Conservation (phyloP, 2,329 filamentous ascomycete genomes). For the Exophiala sideris region DNA sequence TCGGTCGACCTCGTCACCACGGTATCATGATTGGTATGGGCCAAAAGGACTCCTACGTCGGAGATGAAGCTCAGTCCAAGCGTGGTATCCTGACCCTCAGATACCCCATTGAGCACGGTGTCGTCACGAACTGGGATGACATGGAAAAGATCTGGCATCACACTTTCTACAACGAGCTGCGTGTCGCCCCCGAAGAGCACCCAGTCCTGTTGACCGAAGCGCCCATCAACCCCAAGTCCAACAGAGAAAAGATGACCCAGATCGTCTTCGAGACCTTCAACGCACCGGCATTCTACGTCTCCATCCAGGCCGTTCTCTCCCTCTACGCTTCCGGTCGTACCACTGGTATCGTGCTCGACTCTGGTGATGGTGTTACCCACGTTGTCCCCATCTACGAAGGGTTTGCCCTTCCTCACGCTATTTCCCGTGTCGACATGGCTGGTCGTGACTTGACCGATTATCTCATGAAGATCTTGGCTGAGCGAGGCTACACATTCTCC, state of each 20-base stretch:
- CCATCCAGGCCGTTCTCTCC: conserved; percentile 98
- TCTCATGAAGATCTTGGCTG: conserved; percentile 99
- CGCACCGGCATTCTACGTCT: conserved; percentile 99
- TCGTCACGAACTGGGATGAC: conserved; percentile 99
- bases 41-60: conserved; percentile 99
- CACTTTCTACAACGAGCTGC: conserved; percentile 99
- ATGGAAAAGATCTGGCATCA: conserved; percentile 99
- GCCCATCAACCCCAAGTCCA: conserved; percentile 99
- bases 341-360: conserved; percentile 99
- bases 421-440: conserved; percentile 99
- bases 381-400: conserved; percentile 99
- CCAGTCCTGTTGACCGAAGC: conserved; percentile 98
- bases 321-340: conserved; percentile 99
- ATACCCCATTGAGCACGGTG: conserved; percentile 99
- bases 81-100: conserved; percentile 99
- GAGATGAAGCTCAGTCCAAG: conserved; percentile 99
- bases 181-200: conserved; percentile 99
- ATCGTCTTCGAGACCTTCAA: conserved; percentile 99
- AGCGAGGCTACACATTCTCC: conserved; percentile 99
- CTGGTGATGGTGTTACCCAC: conserved; percentile 99
- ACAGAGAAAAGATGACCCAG: conserved; percentile 99
- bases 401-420: conserved; percentile 99
- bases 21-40: conserved; percentile 99
- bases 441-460: conserved; percentile 99
- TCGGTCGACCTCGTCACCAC: conserved; percentile 99